phyloP scores from a whole-genome alignment of 495 filamentous ascomycete species.

The Neurospora sp. region DNA sequence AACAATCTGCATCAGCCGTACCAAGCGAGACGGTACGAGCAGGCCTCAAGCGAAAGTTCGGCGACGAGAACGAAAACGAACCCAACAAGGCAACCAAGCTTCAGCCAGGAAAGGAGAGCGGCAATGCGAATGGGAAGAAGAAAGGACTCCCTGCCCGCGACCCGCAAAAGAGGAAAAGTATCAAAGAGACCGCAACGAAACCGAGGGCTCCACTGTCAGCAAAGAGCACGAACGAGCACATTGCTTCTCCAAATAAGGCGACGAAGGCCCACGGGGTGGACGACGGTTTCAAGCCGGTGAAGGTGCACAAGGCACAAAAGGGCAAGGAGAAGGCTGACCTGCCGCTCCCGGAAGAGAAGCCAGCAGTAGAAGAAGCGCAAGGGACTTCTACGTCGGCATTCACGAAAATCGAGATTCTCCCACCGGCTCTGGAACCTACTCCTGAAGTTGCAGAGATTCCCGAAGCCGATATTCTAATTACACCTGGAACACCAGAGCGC shows the following conservation, averaged over 20 bases:
- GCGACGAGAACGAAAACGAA: constrained; percentile 20
- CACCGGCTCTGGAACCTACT: constrained; percentile 8
- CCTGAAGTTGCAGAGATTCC: constrained; percentile 14
- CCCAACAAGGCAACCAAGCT: constrained; percentile 1
- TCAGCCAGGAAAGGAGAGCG: constrained; percentile 24
- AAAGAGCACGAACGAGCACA: constrained; percentile 38
- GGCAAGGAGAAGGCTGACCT: constrained; percentile 1
- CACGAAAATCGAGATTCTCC: constrained; percentile 17
- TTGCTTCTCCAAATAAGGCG: constrained; percentile 32
- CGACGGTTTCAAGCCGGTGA: neutral
- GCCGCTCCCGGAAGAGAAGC: constrained; percentile 3
- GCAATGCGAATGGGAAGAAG: neutral
- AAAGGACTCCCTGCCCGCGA: constrained; percentile 8
- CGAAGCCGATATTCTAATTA: constrained; percentile 22
- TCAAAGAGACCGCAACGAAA: constrained; percentile 23
- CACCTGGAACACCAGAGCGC: constrained; percentile 24
- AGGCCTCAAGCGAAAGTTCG: constrained; percentile 25
- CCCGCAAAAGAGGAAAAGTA: constrained; percentile 14
- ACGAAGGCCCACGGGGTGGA: constrained; percentile 18
- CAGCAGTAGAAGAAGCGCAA: constrained; percentile 4
- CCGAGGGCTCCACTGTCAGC: constrained; percentile 31
- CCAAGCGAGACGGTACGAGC: constrained; percentile 8
- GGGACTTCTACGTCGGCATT: neutral
- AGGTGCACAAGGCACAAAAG: constrained; percentile 11
- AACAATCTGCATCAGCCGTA: neutral